Evolutionary conservation across 2,329 filamentous ascomycete genomes (phyloP), one percentile per base, ranked within the genome.

Genomic region (Parastagonospora nodorum): DNA sequence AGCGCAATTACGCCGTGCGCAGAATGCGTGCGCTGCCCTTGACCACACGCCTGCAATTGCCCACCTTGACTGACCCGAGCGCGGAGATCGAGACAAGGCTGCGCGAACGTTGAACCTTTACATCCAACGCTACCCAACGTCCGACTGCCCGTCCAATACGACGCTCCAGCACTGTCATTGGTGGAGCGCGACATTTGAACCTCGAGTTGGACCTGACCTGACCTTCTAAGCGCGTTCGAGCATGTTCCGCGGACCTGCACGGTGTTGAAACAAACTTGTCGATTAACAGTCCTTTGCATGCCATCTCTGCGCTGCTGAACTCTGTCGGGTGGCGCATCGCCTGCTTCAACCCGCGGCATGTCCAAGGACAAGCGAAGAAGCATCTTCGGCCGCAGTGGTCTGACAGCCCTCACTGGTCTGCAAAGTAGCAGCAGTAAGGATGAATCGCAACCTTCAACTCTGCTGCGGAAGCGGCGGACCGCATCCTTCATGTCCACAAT

Each of bases 391-490:
- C 58, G 63, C 47, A 59, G 61, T 57, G 64, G 68, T n/a, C 60
- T 73, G 39, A 63, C 58, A 50, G 65, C 68, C 11, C 62, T 73
- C 52, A 49, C 63, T 28, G 59, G 60, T 27, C 58, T 65, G 38
- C 63, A 66, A 49, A 60, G 49, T 46, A 48, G 48, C 57, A 68
- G 49, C 48, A 50, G 48, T 57, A 68, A 66, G 42, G 64, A 72
- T 58, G 71, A 73, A 19, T 63, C 66, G 44, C 68, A 73, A 45
- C 69, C 68, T 10, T 55, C 68, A 10, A 73, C 64, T 41, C 57
- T 74, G 31, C 60, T 75, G 43, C 67, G 71, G 37, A 75, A 75
- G 66, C 67, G 69, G 41, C 71, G 72, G 24, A 68, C 69, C 11
- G 64, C 66, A 4, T 74, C 71, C 12, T 64, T 74, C 57, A 63